These are phyloP conservation scores for Ceratocystis ficicola DNA, from an alignment of 2,329 filamentous ascomycete species.

Conservation along the genomic window DNA sequence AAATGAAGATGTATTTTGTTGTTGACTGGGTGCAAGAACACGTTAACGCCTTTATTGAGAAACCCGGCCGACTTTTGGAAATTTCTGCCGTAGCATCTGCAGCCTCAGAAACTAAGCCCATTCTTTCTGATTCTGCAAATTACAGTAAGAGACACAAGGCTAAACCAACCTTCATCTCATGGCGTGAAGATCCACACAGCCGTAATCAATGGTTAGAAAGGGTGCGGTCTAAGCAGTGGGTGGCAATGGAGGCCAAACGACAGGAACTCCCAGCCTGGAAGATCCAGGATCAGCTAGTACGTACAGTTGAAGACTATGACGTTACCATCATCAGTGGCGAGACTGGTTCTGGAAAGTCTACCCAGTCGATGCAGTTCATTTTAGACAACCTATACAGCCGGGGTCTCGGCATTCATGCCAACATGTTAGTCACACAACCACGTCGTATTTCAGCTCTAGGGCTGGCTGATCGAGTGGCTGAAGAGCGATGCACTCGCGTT, in stretches of 20 bases:
- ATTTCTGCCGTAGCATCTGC: slow-evolving; percentile 68
- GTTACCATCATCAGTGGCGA: slow-evolving; percentile 56
- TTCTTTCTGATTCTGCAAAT: slow-evolving; percentile 23
- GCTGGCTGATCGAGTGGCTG: slow-evolving; percentile 84
- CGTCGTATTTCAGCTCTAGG: slow-evolving; percentile 88
- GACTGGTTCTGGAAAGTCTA: slow-evolving; percentile 32
- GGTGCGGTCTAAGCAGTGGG: slow-evolving; percentile 54
- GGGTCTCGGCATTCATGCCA: slow-evolving; percentile 62
- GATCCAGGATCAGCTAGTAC: slow-evolving; percentile 62
- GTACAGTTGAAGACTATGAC: slow-evolving; percentile 62
- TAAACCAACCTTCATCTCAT: slow-evolving; percentile 21
- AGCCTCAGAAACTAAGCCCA: slow-evolving; percentile 40
- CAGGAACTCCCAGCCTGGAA: slow-evolving; percentile 77
- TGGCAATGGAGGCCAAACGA: slow-evolving; percentile 54
- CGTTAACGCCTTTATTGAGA: slow-evolving; percentile 67
- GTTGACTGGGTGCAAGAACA: slow-evolving; percentile 86
- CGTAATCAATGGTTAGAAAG: slow-evolving; percentile 54
- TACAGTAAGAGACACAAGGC: slow-evolving; percentile 25
- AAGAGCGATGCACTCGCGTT: slow-evolving; percentile 70
- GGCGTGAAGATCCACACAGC: slow-evolving; percentile 38
- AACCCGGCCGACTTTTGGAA: slow-evolving; percentile 71
- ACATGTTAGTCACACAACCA: slow-evolving; percentile 92
- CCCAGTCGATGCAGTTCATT: slow-evolving; percentile 87
- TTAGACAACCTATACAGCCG: slow-evolving; percentile 76
- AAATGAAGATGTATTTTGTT: slow-evolving; percentile 78